Percentiles rank a stretch among this genome's conserved stretches.
Evolutionary conservation across 768 basidiomycete genomes (phyloP).

Genomic region (Trichaptum fuscoviolaceum): DNA sequence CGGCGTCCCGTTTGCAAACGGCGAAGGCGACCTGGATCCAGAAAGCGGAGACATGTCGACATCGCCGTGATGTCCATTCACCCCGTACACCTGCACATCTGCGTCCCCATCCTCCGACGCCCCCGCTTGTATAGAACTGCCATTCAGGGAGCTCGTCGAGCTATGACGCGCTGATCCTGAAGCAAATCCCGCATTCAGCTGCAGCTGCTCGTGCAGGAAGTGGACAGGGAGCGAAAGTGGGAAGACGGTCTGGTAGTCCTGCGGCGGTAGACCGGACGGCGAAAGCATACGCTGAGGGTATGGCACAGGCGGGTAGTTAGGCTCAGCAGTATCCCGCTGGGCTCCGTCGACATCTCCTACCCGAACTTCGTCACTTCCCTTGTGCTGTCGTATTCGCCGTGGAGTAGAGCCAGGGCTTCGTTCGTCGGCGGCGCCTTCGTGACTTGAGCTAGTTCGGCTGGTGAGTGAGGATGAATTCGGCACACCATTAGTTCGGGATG

Average conservation of each 20-base stretch:
- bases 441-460: neutral
- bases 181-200: neutral
- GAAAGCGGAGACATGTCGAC: conserved; percentile 8
- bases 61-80: neutral
- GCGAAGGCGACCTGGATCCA: conserved; percentile 17
- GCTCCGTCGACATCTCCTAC: too few relatives aligned
- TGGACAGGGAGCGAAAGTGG: conserved; percentile 49
- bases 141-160: too few relatives aligned
- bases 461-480: neutral
- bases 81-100: neutral
- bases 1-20: neutral
- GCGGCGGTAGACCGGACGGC: conserved; percentile 14
- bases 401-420: neutral
- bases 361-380: too few relatives aligned
- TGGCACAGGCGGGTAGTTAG: neutral
- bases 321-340: neutral
- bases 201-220: conserved; percentile 19
- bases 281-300: neutral
- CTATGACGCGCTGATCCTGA: neutral
- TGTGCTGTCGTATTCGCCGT: neutral
- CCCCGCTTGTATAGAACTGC: neutral
- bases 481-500: neutral
- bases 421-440: neutral
- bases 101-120: neutral
- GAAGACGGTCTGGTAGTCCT: conserved; percentile 49